These are phyloP conservation scores for Aquilaria sinensis DNA, from an alignment of 345 rosid species.

Conservation along the genomic window DNA sequence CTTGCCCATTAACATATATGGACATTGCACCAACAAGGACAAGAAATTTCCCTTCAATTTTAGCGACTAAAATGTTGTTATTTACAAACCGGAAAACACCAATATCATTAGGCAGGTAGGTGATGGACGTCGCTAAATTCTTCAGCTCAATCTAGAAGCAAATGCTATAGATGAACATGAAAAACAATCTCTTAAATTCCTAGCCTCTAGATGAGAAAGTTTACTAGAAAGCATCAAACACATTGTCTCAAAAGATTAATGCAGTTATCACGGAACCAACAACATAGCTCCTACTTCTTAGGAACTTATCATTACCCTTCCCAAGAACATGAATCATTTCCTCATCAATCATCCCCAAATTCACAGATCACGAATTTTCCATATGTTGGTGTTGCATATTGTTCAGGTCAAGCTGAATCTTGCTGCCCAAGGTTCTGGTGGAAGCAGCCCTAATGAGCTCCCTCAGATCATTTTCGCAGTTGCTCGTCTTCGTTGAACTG, in stretches of 20 bases:
- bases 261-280: too few relatives aligned
- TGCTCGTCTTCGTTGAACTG: slow-evolving; percentile 28
- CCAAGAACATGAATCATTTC: slow-evolving; percentile 50
- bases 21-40: too few relatives aligned
- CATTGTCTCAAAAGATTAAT: too few relatives aligned
- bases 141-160: too few relatives aligned
- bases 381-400: background rate
- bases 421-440: slow-evolving; percentile 19
- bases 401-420: background rate
- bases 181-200: background rate
- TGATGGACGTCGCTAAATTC: too few relatives aligned
- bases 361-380: slow-evolving; percentile 12
- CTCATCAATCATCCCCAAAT: slow-evolving; percentile 74
- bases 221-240: too few relatives aligned
- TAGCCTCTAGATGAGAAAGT: slow-evolving; percentile 6
- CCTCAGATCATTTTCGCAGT: slow-evolving; percentile 26
- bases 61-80: too few relatives aligned
- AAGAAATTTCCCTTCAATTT: too few relatives aligned
- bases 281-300: slow-evolving; percentile 43
- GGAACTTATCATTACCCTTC: slow-evolving; percentile 20
- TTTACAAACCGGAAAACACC: too few relatives aligned
- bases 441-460: slow-evolving; percentile 55
- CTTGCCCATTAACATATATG: too few relatives aligned
- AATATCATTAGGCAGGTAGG: too few relatives aligned
- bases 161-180: too few relatives aligned